A percentile compares a stretch with the other conserved stretches of the same genome.
Conservation (phyloP, 139 green algal species). For the Chlorella sp. region DNA sequence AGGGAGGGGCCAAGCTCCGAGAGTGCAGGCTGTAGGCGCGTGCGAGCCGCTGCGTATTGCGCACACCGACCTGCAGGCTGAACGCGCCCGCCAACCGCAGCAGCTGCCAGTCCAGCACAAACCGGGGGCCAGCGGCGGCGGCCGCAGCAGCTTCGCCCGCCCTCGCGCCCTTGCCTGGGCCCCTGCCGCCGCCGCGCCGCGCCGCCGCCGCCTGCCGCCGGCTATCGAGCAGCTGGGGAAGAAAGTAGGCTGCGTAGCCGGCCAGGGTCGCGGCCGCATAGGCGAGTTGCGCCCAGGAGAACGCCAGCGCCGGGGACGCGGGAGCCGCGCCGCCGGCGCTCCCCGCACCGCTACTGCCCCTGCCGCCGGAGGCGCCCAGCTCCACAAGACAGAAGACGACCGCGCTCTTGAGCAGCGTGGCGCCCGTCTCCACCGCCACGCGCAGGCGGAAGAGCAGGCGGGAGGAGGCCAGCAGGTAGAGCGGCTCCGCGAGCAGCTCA, state of each 20-base stretch:
- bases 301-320: constrained; percentile 46
- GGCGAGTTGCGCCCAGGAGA: constrained; percentile 64
- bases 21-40: too few relatives aligned
- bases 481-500: constrained; percentile 72
- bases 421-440: constrained; percentile 61
- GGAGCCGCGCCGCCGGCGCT: not conserved
- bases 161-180: not conserved
- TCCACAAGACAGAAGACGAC: too few relatives aligned
- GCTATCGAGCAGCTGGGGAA: not conserved
- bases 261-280: constrained; percentile 47
- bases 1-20: too few relatives aligned
- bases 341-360: too few relatives aligned
- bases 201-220: not conserved
- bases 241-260: constrained; percentile 47
- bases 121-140: too few relatives aligned
- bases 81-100: constrained; percentile 31
- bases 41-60: too few relatives aligned
- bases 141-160: not conserved
- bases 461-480: constrained; percentile 74
- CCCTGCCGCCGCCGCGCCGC: not conserved
- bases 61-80: constrained; percentile 55
- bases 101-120: not conserved
- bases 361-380: too few relatives aligned
- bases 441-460: constrained; percentile 65
- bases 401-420: constrained; percentile 48